Evolutionary conservation across 2,329 filamentous ascomycete genomes (phyloP).

Genomic region (Chaetomiaceae sp.): DNA sequence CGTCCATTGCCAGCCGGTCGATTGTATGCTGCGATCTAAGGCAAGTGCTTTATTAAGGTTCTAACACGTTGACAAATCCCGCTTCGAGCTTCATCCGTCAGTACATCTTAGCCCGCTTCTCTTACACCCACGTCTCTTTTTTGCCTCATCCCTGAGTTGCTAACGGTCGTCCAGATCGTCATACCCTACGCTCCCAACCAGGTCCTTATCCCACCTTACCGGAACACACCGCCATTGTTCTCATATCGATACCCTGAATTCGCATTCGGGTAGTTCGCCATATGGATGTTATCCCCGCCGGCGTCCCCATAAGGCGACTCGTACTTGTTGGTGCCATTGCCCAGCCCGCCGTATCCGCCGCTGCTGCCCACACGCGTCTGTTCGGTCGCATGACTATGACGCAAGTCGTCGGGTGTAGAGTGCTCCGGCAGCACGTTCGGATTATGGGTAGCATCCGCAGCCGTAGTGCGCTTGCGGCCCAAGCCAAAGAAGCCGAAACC

Average conservation of each 20-base stretch:
- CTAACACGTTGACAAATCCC: background rate
- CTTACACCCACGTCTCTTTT: background rate
- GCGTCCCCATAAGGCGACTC: constrained; percentile 1
- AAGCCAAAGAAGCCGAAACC: constrained; percentile 12
- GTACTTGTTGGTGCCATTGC: constrained; percentile 7
- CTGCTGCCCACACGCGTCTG: constrained; percentile 22
- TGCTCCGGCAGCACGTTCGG: constrained; percentile 23
- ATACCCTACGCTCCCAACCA: background rate
- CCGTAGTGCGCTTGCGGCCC: constrained; percentile 11
- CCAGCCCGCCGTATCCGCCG: constrained; percentile 15
- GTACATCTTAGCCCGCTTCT: no score
- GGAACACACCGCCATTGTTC: constrained; percentile 3
- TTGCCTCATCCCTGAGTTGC: background rate
- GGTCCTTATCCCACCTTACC: background rate
- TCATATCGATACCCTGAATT: constrained; percentile 8
- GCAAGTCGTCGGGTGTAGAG: constrained; percentile 19
- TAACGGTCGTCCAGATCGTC: background rate
- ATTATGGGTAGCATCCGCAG: background rate
- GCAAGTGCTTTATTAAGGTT: background rate
- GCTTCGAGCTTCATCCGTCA: background rate
- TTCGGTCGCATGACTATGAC: constrained; percentile 23
- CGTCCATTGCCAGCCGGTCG: background rate
- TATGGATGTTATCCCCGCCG: background rate
- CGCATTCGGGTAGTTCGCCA: constrained; percentile 6
- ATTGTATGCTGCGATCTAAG: background rate